Evolutionary conservation across 768 basidiomycete genomes (phyloP).

Genomic region (Roridomyces roridus): DNA sequence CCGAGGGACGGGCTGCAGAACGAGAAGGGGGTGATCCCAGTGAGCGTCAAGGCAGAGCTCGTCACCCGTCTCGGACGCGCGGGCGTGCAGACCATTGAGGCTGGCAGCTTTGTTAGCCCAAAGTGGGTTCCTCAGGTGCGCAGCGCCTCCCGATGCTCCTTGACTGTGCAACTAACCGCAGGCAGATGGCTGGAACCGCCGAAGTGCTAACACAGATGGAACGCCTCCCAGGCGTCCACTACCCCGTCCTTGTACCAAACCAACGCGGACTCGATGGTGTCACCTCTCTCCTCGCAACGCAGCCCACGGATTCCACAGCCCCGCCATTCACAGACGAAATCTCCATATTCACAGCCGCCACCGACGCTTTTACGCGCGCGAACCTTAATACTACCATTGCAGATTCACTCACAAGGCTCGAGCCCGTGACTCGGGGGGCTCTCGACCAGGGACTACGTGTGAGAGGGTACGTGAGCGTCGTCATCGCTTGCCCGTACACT

Average conservation of each 20-base stretch:
- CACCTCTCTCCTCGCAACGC: slow-evolving; percentile 55
- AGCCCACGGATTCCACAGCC: slow-evolving; percentile 34
- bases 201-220: slow-evolving; percentile 70
- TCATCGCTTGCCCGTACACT: slow-evolving; percentile 86
- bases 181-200: slow-evolving; percentile 86
- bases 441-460: slow-evolving; percentile 68
- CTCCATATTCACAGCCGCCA: slow-evolving; percentile 87
- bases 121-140: slow-evolving; percentile 92
- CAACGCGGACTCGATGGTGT: slow-evolving; percentile 76
- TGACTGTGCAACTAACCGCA: not conserved
- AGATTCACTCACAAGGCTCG: slow-evolving; percentile 71
- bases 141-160: not conserved
- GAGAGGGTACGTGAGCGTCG: slow-evolving; percentile 86
- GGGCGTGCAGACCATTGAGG: slow-evolving; percentile 76
- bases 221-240: slow-evolving; percentile 59
- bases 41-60: slow-evolving; percentile 78
- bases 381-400: slow-evolving; percentile 82
- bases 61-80: slow-evolving; percentile 75
- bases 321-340: slow-evolving; percentile 79
- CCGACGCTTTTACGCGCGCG: slow-evolving; percentile 84
- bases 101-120: slow-evolving; percentile 90
- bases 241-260: slow-evolving; percentile 86
- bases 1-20: slow-evolving; percentile 94
- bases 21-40: slow-evolving; percentile 75
- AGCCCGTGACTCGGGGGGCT: slow-evolving; percentile 67